These are phyloP conservation scores for Blastobotrys apis DNA, from an alignment of 1,139 yeast genomes.

Conservation along the genomic window DNA sequence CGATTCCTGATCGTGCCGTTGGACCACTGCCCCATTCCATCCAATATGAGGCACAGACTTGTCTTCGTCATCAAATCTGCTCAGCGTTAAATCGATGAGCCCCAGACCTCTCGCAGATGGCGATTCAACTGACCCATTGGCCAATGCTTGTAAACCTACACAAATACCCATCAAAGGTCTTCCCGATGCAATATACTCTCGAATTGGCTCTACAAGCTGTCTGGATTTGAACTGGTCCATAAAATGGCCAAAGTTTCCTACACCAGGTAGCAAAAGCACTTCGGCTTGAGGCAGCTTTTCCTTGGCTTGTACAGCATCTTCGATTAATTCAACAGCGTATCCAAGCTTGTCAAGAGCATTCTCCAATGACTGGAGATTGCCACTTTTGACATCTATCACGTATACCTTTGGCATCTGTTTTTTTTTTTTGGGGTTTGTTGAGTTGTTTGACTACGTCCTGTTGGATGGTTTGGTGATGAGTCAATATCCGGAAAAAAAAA, in stretches of 20 bases:
- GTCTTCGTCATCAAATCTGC: constrained; percentile 54
- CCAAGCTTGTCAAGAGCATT: constrained; percentile 83
- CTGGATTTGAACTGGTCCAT: constrained; percentile 61
- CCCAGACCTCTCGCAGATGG: constrained; percentile 56
- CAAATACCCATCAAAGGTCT: constrained; percentile 92
- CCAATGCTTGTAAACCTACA: constrained; percentile 87
- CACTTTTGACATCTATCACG: constrained; percentile 92
- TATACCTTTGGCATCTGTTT: constrained; percentile 43
- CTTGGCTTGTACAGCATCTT: constrained; percentile 31
- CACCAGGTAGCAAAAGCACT: constrained; percentile 69
- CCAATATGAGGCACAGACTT: constrained; percentile 96
- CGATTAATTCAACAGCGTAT: constrained; percentile 45
- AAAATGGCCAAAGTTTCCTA: constrained; percentile 94
- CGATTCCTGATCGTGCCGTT: constrained; percentile 14
- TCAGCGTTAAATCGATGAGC: constrained; percentile 50
- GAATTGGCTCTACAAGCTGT: constrained; percentile 62
- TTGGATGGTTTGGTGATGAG: too few relatives aligned
- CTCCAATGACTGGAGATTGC: constrained; percentile 81
- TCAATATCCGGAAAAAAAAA: too few relatives aligned
- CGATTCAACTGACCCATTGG: constrained; percentile 70
- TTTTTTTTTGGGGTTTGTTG: background rate
- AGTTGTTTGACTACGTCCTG: too few relatives aligned
- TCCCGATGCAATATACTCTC: constrained; percentile 63
- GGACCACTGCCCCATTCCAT: constrained; percentile 61
- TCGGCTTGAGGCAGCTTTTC: constrained; percentile 31